Conservation (phyloP, 306 rosid species). For the Cucurbita argyrosperma region DNA sequence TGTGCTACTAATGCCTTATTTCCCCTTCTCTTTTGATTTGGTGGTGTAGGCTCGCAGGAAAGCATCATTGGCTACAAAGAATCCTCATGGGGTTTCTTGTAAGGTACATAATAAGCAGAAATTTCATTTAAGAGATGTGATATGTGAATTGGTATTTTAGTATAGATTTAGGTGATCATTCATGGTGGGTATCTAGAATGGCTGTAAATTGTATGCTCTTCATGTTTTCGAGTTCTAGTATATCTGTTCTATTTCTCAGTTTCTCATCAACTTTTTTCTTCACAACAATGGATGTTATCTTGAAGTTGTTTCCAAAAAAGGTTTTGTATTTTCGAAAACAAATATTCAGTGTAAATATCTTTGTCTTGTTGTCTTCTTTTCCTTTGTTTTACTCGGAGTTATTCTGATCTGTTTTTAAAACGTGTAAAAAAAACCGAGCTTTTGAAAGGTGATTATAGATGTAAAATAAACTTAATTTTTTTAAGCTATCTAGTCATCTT, state of each 20-base stretch:
- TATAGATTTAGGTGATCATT: not conserved
- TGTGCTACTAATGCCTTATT: not conserved
- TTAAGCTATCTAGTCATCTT: too few species aligned
- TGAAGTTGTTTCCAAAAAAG: too few species aligned
- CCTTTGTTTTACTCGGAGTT: too few species aligned
- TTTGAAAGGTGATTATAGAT: too few species aligned
- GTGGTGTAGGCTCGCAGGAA: not conserved
- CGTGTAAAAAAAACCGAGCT: too few species aligned
- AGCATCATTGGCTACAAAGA: not conserved
- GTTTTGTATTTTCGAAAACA: too few species aligned
- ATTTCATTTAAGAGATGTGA: not conserved
- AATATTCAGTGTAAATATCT: too few species aligned
- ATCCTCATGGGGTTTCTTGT: not conserved
- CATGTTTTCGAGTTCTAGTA: too few species aligned
- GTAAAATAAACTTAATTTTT: too few species aligned
- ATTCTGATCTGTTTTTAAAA: too few species aligned
- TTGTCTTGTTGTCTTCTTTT: too few species aligned
- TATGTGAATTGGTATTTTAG: not conserved
- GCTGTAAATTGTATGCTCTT: not conserved
- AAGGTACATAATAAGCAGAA: not conserved
- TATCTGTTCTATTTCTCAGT: not conserved
- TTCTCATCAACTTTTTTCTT: not conserved
- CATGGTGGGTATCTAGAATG: not conserved
- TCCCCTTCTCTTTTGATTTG: not conserved
- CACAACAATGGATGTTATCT: not conserved